Percentiles rank a stretch among this genome's conserved stretches.
Conservation (phyloP, 805 yeast species). For the Debaryomyces maramus region DNA sequence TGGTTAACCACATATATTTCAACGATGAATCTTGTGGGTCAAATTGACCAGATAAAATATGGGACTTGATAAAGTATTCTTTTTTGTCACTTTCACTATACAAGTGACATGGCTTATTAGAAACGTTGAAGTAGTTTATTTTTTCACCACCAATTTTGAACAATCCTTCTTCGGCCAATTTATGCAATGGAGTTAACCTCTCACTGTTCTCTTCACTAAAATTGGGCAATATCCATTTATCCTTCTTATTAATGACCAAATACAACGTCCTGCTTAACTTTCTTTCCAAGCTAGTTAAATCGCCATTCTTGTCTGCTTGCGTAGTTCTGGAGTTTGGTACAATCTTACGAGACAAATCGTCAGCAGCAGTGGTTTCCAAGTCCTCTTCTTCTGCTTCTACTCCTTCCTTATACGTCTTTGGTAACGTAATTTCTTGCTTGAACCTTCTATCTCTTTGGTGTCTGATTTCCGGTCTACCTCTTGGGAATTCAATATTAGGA, state of each 20-base stretch:
- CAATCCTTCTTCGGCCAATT: conserved; percentile 73
- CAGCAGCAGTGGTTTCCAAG: conserved; percentile 33
- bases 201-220: conserved; percentile 43
- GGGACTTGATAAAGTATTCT: conserved; percentile 82
- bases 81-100: conserved; percentile 36
- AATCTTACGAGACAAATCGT: conserved; percentile 67
- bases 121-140: conserved; percentile 88
- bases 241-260: conserved; percentile 55
- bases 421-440: conserved; percentile 77
- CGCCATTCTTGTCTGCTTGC: conserved; percentile 67
- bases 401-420: conserved; percentile 53
- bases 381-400: conserved; percentile 30
- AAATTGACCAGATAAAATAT: conserved; percentile 83
- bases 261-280: conserved; percentile 77
- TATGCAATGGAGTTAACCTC: conserved; percentile 55
- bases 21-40: conserved; percentile 34
- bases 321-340: conserved; percentile 71
- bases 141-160: conserved; percentile 67
- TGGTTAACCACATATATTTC: conserved; percentile 81
- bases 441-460: conserved; percentile 86
- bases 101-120: conserved; percentile 81
- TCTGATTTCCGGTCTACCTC: conserved; percentile 82
- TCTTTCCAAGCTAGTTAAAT: conserved; percentile 73
- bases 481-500: conserved; percentile 75
- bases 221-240: conserved; percentile 78